Evolutionary conservation across 495 filamentous ascomycete genomes (phyloP).

Genomic region (Penicillium psychrofluorescens): DNA sequence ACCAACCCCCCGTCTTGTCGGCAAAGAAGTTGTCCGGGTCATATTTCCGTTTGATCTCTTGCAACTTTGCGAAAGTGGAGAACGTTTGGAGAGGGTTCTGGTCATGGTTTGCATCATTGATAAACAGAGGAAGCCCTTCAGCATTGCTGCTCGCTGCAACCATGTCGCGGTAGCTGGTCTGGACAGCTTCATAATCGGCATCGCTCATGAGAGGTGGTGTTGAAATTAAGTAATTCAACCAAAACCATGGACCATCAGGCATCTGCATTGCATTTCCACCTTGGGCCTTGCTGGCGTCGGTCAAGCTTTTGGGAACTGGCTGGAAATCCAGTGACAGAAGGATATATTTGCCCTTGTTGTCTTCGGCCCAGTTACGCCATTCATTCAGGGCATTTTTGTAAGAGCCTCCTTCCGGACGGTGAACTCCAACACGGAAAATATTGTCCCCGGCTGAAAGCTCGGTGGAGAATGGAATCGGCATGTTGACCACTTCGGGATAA

Average conservation of each 20-base stretch:
- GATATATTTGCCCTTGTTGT: slow-evolving; percentile 21
- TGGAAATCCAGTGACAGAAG: slow-evolving; percentile 26
- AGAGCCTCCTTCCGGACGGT: slow-evolving; percentile 16
- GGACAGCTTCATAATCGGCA: slow-evolving; percentile 19
- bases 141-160: slow-evolving; percentile 16
- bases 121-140: slow-evolving; percentile 23
- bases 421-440: slow-evolving; percentile 28
- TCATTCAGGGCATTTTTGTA: slow-evolving; percentile 14
- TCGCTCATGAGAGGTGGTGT: slow-evolving; percentile 16
- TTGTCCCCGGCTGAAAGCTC: slow-evolving; percentile 22
- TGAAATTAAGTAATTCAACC: slow-evolving; percentile 22
- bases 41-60: slow-evolving; percentile 28
- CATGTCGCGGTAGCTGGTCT: slow-evolving; percentile 25
- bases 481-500: slow-evolving; percentile 23
- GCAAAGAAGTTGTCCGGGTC: slow-evolving; percentile 30
- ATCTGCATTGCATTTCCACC: slow-evolving; percentile 32
- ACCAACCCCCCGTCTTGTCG: slow-evolving; percentile 27
- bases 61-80: slow-evolving; percentile 17
- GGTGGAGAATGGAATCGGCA: slow-evolving; percentile 20
- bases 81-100: slow-evolving; percentile 26
- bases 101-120: slow-evolving; percentile 26
- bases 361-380: slow-evolving; percentile 22
- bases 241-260: slow-evolving; percentile 30
- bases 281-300: slow-evolving; percentile 26
- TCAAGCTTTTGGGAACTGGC: slow-evolving; percentile 24